Conservation (phyloP, 305 asterid species). For the Solanum hybrid region DNA sequence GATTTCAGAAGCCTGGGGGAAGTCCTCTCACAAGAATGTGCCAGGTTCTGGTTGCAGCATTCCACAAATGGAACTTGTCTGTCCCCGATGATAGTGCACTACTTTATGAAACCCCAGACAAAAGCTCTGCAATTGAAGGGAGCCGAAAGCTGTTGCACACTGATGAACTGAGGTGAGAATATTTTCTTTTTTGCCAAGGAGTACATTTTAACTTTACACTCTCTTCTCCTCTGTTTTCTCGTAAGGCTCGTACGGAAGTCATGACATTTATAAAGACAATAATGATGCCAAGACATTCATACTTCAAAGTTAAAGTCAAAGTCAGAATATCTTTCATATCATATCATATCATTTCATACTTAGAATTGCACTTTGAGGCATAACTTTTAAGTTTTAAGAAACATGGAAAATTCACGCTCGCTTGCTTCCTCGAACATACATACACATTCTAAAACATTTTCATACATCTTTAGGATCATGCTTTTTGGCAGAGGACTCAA, state of each 20-base stretch:
- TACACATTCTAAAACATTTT: neutral
- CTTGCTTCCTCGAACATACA: neutral
- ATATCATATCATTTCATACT: neutral
- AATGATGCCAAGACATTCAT: neutral
- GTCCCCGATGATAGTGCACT: constrained; percentile 61
- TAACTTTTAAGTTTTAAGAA: neutral
- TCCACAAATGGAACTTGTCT: constrained; percentile 51
- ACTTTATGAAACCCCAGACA: constrained; percentile 67
- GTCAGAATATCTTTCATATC: neutral
- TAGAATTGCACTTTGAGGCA: neutral
- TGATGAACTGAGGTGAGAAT: constrained; percentile 53
- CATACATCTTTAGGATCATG: neutral
- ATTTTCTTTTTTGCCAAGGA: neutral
- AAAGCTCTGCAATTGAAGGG: constrained; percentile 84
- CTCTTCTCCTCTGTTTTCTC: neutral
- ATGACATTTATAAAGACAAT: neutral
- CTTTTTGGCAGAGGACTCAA: neutral
- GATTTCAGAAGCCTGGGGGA: constrained; percentile 97
- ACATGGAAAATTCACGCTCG: neutral
- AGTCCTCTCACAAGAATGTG: constrained; percentile 94
- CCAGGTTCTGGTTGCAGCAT: constrained; percentile 81
- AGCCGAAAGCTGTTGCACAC: constrained; percentile 88
- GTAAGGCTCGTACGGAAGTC: neutral
- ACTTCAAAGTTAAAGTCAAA: neutral
- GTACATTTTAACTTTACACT: neutral